Evolutionary conservation across 148 eudicot species (phyloP), one percentile per base, ranked within the genome.

Genomic region (Chenopodium quinoa): DNA sequence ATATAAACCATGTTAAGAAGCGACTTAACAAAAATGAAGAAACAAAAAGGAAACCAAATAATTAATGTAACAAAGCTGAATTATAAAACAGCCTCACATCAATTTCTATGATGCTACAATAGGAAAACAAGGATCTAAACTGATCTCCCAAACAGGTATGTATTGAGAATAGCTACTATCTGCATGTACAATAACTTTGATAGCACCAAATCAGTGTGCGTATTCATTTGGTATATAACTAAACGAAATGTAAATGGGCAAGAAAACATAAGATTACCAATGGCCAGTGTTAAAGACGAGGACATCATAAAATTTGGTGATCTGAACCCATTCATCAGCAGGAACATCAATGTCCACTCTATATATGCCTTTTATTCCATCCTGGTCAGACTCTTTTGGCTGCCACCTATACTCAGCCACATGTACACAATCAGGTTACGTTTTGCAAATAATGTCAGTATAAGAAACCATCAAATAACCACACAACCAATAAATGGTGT

Each of bases 211-310:
- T 4, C 20, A 63, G n/a, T 20, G 66, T 76, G 47, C 50, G 9
- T 76, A 20, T 44, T 23, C 0, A 70, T 27, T 62, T 11, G 10
- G 76, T 25, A 62, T 50, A 60, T 68, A 58, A 58, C 40, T 80
- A 40, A 63, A 11, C 0, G 34, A 52, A 82, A 4, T 37, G 69
- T 22, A 37, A 40, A 56, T 4, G 56, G 75, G 74, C 17, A 44
- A 73, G 66, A 81, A 22, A 78, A 58, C 19, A 67, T 74, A 69
- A 70, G 67, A 63, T 87, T 86, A 92, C 99, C 99, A 96, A 79
- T 93, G 99, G 23, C 99, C 98, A 19, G 99, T 96, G 83, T 96
- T 96, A 79, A 91, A 92, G 77, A 96, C 83, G 64, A 96, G 91
- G 78, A 92, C 91, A 79, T 93, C 92, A 50, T 96, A 93, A 83